phyloP scores from a whole-genome alignment of 108 stramenopile genomes.

The Fragilariopsis cylindrus region DNA sequence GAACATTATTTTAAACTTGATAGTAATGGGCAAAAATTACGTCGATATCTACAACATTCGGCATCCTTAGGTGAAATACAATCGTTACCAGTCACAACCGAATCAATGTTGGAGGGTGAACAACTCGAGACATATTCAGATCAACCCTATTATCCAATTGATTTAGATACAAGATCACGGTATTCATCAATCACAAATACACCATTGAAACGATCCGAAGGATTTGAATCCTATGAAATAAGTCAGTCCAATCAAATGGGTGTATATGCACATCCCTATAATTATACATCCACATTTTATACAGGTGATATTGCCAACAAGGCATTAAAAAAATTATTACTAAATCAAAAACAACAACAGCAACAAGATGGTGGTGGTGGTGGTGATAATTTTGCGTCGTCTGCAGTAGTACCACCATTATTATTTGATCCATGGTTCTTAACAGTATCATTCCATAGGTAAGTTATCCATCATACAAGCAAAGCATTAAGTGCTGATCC shows the following conservation, averaged over 20 bases:
- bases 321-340: neutral
- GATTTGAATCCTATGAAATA: too few relatives aligned
- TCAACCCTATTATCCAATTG: conserved; percentile 8
- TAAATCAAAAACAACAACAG: conserved; percentile 14
- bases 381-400: too few relatives aligned
- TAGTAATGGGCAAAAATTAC: neutral
- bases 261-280: neutral
- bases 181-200: too few relatives aligned
- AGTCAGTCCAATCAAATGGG: too few relatives aligned
- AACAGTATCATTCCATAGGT: conserved; percentile 2
- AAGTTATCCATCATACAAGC: too few relatives aligned
- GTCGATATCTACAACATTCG: conserved; percentile 14
- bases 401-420: too few relatives aligned
- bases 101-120: neutral
- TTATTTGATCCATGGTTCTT: conserved; percentile 9
- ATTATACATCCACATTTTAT: neutral
- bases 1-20: neutral
- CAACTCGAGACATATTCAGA: conserved; percentile 13
- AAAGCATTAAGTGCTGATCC: too few relatives aligned
- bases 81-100: neutral
- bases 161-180: conserved; percentile 12
- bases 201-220: too few relatives aligned
- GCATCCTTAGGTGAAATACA: neutral
- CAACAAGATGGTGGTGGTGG: neutral
- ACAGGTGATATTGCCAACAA: too few relatives aligned